A percentile compares a stretch with the other conserved stretches of the same genome.
These are phyloP conservation scores for Exsudoporus floridanus DNA, from an alignment of 1,284 basidiomycete genomes.

Conservation along the genomic window DNA sequence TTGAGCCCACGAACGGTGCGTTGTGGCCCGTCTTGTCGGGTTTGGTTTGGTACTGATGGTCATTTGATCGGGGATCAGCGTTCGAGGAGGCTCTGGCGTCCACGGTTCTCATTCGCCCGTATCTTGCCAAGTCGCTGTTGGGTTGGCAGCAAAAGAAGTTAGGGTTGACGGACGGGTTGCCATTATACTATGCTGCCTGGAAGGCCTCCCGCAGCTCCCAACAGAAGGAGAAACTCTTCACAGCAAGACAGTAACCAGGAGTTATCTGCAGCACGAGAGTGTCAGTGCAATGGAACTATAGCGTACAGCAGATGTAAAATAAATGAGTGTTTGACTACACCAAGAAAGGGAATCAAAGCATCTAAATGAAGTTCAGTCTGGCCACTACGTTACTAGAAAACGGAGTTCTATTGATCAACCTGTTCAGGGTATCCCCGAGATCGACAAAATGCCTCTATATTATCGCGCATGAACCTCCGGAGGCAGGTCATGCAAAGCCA, in stretches of 20 bases:
- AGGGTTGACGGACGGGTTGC: slow-evolving; percentile 23
- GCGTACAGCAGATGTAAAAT: neutral
- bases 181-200: slow-evolving; percentile 24
- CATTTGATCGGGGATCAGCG: slow-evolving; percentile 2
- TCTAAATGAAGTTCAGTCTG: neutral
- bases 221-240: slow-evolving; percentile 3
- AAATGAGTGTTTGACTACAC: neutral
- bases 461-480: slow-evolving; percentile 9
- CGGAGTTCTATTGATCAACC: neutral
- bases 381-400: neutral
- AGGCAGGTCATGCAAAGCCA: slow-evolving; percentile 18
- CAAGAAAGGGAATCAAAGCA: neutral
- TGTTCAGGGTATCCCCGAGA: neutral
- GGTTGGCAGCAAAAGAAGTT: slow-evolving; percentile 28
- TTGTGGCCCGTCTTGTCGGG: neutral
- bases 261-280: neutral
- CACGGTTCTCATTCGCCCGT: slow-evolving; percentile 21
- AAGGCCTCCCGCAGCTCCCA: slow-evolving; percentile 15
- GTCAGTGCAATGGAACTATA: neutral
- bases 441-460: slow-evolving; percentile 11
- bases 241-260: neutral
- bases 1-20: slow-evolving; percentile 16
- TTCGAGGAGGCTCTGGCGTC: slow-evolving; percentile 21
- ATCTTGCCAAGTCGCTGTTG: slow-evolving; percentile 24
- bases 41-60: neutral